These are phyloP conservation scores for Vigna mungo DNA, from an alignment of 306 rosid genomes.

Conservation along the genomic window DNA sequence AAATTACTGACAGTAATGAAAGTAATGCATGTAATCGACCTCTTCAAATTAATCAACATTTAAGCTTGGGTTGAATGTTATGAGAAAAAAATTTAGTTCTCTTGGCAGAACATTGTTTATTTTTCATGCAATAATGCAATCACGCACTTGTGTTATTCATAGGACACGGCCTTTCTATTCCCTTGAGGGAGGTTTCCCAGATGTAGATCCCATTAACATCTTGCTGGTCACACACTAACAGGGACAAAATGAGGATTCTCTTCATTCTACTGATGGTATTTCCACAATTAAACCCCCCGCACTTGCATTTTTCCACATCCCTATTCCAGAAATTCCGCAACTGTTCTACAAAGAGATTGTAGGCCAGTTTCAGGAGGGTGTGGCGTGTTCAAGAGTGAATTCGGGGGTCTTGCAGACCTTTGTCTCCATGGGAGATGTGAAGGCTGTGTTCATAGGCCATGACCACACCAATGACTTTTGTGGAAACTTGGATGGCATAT, in stretches of 20 bases:
- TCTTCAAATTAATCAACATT: too few species aligned
- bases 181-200: constrained; percentile 56
- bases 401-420: constrained; percentile 75
- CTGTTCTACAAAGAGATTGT: constrained; percentile 60
- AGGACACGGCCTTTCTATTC: constrained; percentile 39
- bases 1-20: too few species aligned
- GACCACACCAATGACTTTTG: constrained; percentile 92
- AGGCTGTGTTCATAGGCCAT: constrained; percentile 93
- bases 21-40: too few species aligned
- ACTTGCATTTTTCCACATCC: constrained; percentile 82
- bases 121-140: constrained; percentile 26
- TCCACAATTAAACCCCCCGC: constrained; percentile 51
- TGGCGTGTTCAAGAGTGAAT: constrained; percentile 79
- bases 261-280: constrained; percentile 41
- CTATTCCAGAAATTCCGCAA: constrained; percentile 81
- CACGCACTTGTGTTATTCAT: constrained; percentile 17
- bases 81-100: neutral
- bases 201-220: constrained; percentile 76
- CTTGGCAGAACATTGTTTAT: constrained; percentile 10
- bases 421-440: constrained; percentile 78
- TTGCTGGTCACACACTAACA: constrained; percentile 77
- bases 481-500: constrained; percentile 77
- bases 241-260: constrained; percentile 57
- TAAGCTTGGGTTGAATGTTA: neutral
- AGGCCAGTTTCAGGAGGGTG: constrained; percentile 80